These are phyloP conservation scores for Calonectria pauciramosa DNA, from an alignment of 2,329 filamentous ascomycete species.

Conservation along the genomic window DNA sequence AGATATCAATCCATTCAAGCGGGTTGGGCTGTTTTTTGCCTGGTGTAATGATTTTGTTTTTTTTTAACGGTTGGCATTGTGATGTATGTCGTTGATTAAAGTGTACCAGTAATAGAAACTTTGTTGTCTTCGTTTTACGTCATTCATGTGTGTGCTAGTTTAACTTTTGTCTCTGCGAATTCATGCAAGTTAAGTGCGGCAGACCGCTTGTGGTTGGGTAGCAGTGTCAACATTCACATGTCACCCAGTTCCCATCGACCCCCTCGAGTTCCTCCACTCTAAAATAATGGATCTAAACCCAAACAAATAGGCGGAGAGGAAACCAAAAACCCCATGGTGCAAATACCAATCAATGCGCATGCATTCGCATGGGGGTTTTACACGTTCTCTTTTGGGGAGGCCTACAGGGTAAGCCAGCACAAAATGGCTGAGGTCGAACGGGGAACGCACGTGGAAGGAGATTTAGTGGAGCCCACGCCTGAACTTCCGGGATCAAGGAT, in stretches of 20 bases:
- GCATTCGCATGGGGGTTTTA: background rate
- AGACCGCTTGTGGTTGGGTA: background rate
- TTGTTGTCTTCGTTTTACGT: background rate
- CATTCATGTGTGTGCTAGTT: background rate
- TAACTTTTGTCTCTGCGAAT: background rate
- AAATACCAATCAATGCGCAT: background rate
- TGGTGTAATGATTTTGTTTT: background rate
- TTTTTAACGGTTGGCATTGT: background rate
- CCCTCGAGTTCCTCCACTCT: background rate
- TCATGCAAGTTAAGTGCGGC: background rate
- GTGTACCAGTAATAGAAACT: background rate
- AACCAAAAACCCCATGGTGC: too few relatives aligned
- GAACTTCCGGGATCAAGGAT: conserved; percentile 6
- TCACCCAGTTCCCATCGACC: background rate
- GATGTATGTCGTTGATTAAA: background rate
- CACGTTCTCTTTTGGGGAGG: background rate
- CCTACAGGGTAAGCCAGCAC: background rate
- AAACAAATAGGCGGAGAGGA: background rate
- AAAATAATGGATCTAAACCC: background rate
- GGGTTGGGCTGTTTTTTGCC: background rate
- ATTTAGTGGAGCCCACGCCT: conserved; percentile 24
- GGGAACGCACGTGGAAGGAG: conserved; percentile 42
- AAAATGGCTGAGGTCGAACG: conserved; percentile 25
- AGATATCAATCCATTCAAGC: conserved; percentile 16
- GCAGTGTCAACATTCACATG: background rate